phyloP scores from a whole-genome alignment of 169 alveolate species.

The Cryptosporidium tyzzeri region DNA sequence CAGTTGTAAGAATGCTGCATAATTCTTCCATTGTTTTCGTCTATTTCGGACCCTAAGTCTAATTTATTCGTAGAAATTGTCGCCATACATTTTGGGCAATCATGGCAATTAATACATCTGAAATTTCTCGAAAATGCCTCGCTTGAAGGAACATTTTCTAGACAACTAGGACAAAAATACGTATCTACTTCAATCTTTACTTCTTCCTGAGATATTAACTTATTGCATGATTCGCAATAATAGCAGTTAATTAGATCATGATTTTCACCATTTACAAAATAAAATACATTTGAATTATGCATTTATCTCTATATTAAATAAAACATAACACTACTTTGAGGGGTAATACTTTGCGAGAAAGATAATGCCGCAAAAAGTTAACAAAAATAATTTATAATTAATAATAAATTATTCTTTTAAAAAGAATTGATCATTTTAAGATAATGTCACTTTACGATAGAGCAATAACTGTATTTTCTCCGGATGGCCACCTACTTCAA shows the following conservation, averaged over 20 bases:
- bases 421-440: conserved; percentile 8
- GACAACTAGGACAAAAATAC: conserved; percentile 81
- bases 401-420: not conserved
- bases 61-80: conserved; percentile 6
- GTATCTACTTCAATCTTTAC: conserved; percentile 81
- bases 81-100: conserved; percentile 81
- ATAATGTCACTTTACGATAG: conserved; percentile 94
- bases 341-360: not conserved
- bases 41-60: not conserved
- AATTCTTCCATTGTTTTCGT: not conserved
- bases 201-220: conserved; percentile 29
- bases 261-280: conserved; percentile 21
- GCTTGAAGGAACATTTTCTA: conserved; percentile 80
- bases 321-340: not conserved
- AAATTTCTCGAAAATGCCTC: conserved; percentile 81
- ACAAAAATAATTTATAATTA: not conserved
- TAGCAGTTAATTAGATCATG: conserved; percentile 36
- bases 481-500: conserved; percentile 99
- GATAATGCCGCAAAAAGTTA: conserved; percentile 7
- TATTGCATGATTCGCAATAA: conserved; percentile 71
- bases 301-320: not conserved
- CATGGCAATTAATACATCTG: conserved; percentile 78
- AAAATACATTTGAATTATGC: not conserved
- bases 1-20: not conserved
- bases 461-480: conserved; percentile 99